Evolutionary conservation across 495 filamentous ascomycete genomes (phyloP).

Genomic region (Extremus antarcticus): DNA sequence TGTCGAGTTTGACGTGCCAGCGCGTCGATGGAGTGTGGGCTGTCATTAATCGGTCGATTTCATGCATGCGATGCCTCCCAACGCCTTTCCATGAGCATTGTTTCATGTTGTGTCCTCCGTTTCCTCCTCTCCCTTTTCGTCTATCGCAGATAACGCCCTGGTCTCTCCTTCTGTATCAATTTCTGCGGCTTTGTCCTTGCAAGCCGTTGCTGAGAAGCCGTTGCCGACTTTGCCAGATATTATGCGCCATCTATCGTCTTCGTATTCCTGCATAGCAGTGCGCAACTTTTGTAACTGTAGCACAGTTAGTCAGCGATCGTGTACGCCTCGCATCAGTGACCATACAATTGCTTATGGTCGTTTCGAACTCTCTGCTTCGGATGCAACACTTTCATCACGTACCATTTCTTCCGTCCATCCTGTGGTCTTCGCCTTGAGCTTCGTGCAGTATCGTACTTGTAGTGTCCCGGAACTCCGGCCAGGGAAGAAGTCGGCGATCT

Average conservation of each 20-base stretch:
- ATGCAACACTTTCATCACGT: constrained; percentile 26
- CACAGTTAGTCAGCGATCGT: constrained; percentile 23
- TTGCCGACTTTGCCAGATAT: constrained; percentile 77
- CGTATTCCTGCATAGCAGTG: constrained; percentile 73
- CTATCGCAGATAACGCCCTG: neutral
- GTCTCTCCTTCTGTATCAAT: constrained; percentile 17
- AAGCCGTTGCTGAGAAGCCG: constrained; percentile 74
- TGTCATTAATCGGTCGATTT: no score
- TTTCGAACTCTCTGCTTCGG: neutral
- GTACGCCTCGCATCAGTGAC: constrained; percentile 5
- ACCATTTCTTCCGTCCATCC: constrained; percentile 88
- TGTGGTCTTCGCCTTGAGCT: constrained; percentile 84
- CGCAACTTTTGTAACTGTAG: constrained; percentile 64
- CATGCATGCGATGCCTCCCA: no score
- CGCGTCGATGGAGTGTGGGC: neutral
- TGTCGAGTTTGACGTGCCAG: neutral
- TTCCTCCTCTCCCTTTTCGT: neutral
- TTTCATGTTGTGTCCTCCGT: neutral
- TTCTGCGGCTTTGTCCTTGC: constrained; percentile 65
- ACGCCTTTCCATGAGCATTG: neutral
- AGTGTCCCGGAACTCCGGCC: constrained; percentile 77
- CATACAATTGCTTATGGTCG: neutral
- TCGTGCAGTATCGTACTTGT: constrained; percentile 89
- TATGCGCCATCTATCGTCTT: constrained; percentile 81
- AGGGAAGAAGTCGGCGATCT: constrained; percentile 90